phyloP scores from a whole-genome alignment of 768 basidiomycete species.

The Cytidiella melzeri region DNA sequence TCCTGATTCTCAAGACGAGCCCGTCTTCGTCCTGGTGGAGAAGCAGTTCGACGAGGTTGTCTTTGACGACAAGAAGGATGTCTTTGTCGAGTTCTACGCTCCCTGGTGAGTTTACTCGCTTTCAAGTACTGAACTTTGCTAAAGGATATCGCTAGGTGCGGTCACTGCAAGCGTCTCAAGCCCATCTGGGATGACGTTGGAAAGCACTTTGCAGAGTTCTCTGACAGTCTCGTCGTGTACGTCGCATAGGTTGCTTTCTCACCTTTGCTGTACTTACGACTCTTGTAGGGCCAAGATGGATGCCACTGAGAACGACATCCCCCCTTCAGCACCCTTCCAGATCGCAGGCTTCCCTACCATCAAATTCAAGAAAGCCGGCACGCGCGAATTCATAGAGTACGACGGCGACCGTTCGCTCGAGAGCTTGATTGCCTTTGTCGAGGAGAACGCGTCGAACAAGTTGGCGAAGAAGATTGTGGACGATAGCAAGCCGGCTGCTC shows the following conservation, averaged over 20 bases:
- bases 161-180: slow-evolving; percentile 95
- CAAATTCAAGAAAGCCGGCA: slow-evolving; percentile 93
- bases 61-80: slow-evolving; percentile 84
- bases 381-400: slow-evolving; percentile 84
- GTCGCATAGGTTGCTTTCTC: slow-evolving; percentile 18
- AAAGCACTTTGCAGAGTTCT: slow-evolving; percentile 71
- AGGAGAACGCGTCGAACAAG: slow-evolving; percentile 74
- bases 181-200: slow-evolving; percentile 91
- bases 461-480: slow-evolving; percentile 35
- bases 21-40: slow-evolving; percentile 78
- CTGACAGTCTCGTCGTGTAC: slow-evolving; percentile 76
- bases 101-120: too few species aligned
- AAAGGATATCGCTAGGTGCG: slow-evolving; percentile 56
- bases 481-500: slow-evolving; percentile 3
- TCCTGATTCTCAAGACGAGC: slow-evolving; percentile 77
- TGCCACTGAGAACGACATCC: slow-evolving; percentile 93
- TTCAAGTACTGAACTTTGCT: slow-evolving; percentile 33
- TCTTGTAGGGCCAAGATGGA: slow-evolving; percentile 84
- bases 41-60: slow-evolving; percentile 86
- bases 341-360: slow-evolving; percentile 88
- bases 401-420: slow-evolving; percentile 89
- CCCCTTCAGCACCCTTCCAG: slow-evolving; percentile 81
- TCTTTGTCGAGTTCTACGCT: slow-evolving; percentile 96
- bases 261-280: neutral
- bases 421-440: slow-evolving; percentile 76